These are phyloP conservation scores for Boletus vermiculosoides DNA, from an alignment of 768 basidiomycete genomes.

Conservation along the genomic window DNA sequence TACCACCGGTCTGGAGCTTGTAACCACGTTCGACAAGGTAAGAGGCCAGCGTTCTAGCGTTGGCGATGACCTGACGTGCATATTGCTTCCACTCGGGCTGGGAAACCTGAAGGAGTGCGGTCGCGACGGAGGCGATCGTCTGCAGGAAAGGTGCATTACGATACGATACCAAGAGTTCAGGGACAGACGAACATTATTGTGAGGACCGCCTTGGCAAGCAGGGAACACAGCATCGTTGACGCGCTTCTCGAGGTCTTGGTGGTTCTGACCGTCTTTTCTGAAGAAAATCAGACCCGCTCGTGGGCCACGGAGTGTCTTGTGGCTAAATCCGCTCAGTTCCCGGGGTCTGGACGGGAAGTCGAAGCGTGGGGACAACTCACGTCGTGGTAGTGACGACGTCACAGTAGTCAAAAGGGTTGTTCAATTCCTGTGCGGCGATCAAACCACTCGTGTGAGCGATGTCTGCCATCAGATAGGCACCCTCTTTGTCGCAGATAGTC, in stretches of 20 bases:
- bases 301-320: conserved; percentile 98
- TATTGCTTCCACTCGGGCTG: conserved; percentile 89
- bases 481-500: conserved; percentile 80
- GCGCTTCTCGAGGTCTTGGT: conserved; percentile 89
- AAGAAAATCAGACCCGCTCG: conserved; percentile 99
- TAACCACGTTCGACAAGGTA: conserved; percentile 79
- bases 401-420: conserved; percentile 91
- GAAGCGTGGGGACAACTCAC: conserved; percentile 40
- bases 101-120: conserved; percentile 85
- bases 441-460: conserved; percentile 98
- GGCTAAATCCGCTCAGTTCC: conserved; percentile 41
- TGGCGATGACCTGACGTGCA: conserved; percentile 91
- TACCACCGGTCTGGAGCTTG: conserved; percentile 95
- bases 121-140: conserved; percentile 96
- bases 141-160: conserved; percentile 27
- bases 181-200: conserved; percentile 78
- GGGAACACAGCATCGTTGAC: conserved; percentile 99
- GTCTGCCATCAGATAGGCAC: conserved; percentile 92
- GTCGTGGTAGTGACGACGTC: conserved; percentile 98
- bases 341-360: not conserved
- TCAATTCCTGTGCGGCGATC: conserved; percentile 87
- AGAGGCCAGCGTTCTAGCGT: conserved; percentile 75
- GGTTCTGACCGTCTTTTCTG: conserved; percentile 82
- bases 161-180: not conserved
- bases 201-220: conserved; percentile 98